These are phyloP conservation scores for Dicorynia guianensis DNA, from an alignment of 306 rosid species.

Conservation along the genomic window DNA sequence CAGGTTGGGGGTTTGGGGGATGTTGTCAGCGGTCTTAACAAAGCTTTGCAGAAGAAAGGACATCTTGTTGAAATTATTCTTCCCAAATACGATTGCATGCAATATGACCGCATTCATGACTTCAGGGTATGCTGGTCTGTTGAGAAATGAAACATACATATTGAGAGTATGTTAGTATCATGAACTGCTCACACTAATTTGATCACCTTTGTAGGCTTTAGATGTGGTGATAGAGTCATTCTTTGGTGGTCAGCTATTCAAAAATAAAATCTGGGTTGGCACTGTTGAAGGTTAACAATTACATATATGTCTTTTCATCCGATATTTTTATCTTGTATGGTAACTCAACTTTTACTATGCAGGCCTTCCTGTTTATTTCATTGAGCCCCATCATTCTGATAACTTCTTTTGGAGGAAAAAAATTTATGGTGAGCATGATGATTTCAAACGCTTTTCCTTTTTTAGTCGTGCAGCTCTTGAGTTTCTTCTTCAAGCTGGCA, in stretches of 20 bases:
- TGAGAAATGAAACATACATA: constrained; percentile 32
- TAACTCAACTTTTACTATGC: constrained; percentile 46
- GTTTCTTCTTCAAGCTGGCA: constrained; percentile 90
- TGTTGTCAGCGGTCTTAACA: constrained; percentile 86
- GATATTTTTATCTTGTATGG: constrained; percentile 33
- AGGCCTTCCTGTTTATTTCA: constrained; percentile 98
- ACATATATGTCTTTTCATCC: constrained; percentile 29
- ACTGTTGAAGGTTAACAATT: constrained; percentile 74
- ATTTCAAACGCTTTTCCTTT: constrained; percentile 88
- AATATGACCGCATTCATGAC: constrained; percentile 64
- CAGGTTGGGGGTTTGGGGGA: constrained; percentile 99
- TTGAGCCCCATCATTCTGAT: constrained; percentile 93
- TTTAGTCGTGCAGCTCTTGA: constrained; percentile 97
- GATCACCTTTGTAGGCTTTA: constrained; percentile 60
- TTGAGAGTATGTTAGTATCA: constrained; percentile 25
- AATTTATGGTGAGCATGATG: constrained; percentile 86
- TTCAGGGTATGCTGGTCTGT: constrained; percentile 67
- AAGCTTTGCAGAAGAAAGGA: constrained; percentile 92
- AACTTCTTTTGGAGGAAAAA: constrained; percentile 87
- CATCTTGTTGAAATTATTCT: constrained; percentile 93
- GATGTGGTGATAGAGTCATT: constrained; percentile 78
- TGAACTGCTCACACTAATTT: constrained; percentile 37
- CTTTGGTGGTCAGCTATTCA: constrained; percentile 81
- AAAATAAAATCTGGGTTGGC: constrained; percentile 96
- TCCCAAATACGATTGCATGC: constrained; percentile 96